Conservation (phyloP, 371 early-diverging fungal genomes). For the Batkoa obscura region DNA sequence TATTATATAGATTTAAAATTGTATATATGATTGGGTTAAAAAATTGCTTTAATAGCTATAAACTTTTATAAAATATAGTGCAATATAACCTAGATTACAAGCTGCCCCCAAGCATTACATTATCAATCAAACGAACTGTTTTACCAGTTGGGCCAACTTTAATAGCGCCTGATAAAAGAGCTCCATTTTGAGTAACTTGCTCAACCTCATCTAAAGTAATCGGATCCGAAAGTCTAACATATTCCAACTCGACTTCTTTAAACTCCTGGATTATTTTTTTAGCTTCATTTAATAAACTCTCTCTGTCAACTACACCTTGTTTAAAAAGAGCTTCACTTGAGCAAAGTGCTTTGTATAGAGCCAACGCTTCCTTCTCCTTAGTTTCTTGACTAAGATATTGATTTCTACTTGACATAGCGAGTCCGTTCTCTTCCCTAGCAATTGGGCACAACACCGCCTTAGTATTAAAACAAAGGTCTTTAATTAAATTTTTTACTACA, state of each 20-base stretch:
- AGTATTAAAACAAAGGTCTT: conserved; percentile 64
- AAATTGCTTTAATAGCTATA: no score
- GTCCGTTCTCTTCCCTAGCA: conserved; percentile 58
- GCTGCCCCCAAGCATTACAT: conserved; percentile 29
- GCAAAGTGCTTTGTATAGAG: conserved; percentile 49
- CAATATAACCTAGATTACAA: neutral
- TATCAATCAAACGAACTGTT: conserved; percentile 78
- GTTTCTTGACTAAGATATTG: conserved; percentile 64
- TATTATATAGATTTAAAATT: no score
- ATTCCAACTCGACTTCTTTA: conserved; percentile 45
- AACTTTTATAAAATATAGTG: no score
- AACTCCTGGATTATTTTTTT: conserved; percentile 18
- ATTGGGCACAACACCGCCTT: conserved; percentile 60
- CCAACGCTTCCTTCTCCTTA: conserved; percentile 29
- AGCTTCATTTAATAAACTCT: conserved; percentile 24
- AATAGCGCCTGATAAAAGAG: conserved; percentile 77
- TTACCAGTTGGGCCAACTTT: conserved; percentile 37
- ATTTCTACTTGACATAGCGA: conserved; percentile 85
- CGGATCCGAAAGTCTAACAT: conserved; percentile 61
- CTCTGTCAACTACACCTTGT: conserved; percentile 22
- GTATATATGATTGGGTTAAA: no score
- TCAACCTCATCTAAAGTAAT: conserved; percentile 42
- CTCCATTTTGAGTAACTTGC: conserved; percentile 29
- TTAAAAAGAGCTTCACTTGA: conserved; percentile 28
- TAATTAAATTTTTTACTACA: conserved; percentile 57